Evolutionary conservation across 2,329 filamentous ascomycete species (phyloP).

Genomic region (Corniculantispora saksenae): DNA sequence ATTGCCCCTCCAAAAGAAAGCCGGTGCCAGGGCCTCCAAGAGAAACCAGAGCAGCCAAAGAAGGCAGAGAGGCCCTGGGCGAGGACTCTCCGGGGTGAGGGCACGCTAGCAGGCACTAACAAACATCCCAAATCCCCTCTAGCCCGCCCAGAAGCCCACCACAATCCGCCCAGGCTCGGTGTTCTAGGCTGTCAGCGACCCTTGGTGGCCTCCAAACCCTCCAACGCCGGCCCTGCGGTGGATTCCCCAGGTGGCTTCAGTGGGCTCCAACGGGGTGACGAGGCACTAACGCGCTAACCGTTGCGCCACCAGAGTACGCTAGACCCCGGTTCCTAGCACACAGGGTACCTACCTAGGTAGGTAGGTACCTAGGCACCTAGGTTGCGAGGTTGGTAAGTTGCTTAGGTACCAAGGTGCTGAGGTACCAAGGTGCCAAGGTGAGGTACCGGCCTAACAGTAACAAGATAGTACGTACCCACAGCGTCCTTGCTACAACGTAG

Average conservation of each 20-base stretch:
- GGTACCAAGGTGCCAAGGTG: too few species aligned
- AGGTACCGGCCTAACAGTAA: too few species aligned
- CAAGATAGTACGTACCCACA: neutral
- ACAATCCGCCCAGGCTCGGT: neutral
- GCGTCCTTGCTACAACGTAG: neutral
- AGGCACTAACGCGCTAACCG: conserved; percentile 4
- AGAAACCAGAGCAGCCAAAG: too few species aligned
- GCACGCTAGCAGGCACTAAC: neutral
- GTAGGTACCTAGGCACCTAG: too few species aligned
- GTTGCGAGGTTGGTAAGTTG: too few species aligned
- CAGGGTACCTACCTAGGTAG: too few species aligned
- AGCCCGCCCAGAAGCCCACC: neutral
- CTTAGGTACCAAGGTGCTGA: too few species aligned
- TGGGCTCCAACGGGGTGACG: neutral
- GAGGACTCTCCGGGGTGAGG: neutral
- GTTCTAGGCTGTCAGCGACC: neutral
- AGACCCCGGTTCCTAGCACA: neutral
- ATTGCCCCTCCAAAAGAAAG: conserved; percentile 4
- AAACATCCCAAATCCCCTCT: neutral
- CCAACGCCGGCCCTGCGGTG: neutral
- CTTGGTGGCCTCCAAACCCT: neutral
- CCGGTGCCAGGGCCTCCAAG: neutral
- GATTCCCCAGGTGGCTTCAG: neutral
- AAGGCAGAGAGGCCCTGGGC: too few species aligned
- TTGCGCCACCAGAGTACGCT: conserved; percentile 14